A percentile compares a stretch with the other conserved stretches of the same genome.
Evolutionary conservation across 202 grass and related monocot genomes (phyloP).

Genomic region (Cymbopogon flexuosus): DNA sequence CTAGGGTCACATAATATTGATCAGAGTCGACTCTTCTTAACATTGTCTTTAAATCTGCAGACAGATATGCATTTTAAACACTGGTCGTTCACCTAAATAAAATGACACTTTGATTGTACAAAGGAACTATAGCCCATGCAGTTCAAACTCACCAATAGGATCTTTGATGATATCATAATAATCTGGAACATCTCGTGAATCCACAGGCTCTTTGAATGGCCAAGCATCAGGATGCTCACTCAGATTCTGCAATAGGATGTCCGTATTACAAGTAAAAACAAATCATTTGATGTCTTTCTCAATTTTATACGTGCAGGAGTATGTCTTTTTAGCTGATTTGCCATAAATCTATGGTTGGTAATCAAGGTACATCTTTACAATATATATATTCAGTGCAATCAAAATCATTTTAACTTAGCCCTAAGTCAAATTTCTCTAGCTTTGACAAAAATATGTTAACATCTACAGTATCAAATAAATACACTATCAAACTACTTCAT

Average conservation of each 20-base stretch:
- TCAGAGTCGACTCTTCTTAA: conserved; percentile 82
- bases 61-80: conserved; percentile 19
- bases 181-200: conserved; percentile 91
- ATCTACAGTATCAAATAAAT: background rate
- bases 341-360: background rate
- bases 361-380: background rate
- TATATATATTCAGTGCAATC: conserved; percentile 12
- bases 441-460: background rate
- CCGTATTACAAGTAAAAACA: conserved; percentile 1
- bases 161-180: conserved; percentile 99
- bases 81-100: background rate
- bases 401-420: background rate
- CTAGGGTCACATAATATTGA: conserved; percentile 93
- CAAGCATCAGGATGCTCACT: conserved; percentile 93
- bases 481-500: background rate
- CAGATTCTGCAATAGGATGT: conserved; percentile 54
- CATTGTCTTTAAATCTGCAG: conserved; percentile 92
- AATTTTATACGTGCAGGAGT: background rate
- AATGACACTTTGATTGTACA: background rate
- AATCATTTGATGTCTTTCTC: background rate
- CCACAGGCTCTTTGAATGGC: conserved; percentile 97
- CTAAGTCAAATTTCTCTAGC: background rate
- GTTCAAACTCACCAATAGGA: conserved; percentile 68
- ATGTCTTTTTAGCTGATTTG: background rate
- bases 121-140: background rate